A percentile compares a stretch with the other conserved stretches of the same genome.
These are phyloP conservation scores for Colletotrichum spaethianum DNA, from an alignment of 2,329 filamentous ascomycete species.

Conservation along the genomic window DNA sequence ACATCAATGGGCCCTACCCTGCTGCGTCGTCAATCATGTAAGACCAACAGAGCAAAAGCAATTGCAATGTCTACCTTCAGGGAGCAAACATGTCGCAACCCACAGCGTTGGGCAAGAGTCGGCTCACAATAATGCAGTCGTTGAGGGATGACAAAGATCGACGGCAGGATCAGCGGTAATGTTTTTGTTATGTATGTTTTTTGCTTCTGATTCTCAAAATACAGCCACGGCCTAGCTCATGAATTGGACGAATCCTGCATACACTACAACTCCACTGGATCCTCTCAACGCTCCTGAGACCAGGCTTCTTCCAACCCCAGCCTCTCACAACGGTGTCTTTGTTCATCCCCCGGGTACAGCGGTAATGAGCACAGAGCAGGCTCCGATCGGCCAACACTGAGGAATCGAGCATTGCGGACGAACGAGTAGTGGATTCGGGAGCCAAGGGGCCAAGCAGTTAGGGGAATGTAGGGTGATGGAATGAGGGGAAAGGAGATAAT, in stretches of 20 bases:
- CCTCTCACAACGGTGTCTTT: neutral
- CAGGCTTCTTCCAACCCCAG: neutral
- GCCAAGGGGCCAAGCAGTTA: neutral
- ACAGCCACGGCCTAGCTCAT: neutral
- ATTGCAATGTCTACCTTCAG: neutral
- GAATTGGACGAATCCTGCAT: neutral
- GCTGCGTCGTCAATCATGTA: neutral
- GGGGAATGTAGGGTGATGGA: neutral
- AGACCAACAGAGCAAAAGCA: neutral
- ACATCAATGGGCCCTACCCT: neutral
- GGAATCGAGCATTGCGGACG: neutral
- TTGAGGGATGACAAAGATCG: conserved; percentile 10
- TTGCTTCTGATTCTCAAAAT: neutral
- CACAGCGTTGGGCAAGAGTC: neutral
- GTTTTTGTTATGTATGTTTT: neutral
- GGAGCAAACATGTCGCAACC: neutral
- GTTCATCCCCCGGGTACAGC: neutral
- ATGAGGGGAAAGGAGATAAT: conserved; percentile 9
- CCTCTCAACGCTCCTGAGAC: neutral
- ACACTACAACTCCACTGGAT: neutral
- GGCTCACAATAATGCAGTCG: conserved; percentile 8
- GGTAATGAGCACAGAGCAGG: neutral
- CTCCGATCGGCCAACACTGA: neutral
- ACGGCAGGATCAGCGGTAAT: conserved; percentile 13
- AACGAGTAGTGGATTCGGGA: neutral